phyloP scores from a whole-genome alignment of 106 monocot genomes.

The Iris macrosiphon region DNA sequence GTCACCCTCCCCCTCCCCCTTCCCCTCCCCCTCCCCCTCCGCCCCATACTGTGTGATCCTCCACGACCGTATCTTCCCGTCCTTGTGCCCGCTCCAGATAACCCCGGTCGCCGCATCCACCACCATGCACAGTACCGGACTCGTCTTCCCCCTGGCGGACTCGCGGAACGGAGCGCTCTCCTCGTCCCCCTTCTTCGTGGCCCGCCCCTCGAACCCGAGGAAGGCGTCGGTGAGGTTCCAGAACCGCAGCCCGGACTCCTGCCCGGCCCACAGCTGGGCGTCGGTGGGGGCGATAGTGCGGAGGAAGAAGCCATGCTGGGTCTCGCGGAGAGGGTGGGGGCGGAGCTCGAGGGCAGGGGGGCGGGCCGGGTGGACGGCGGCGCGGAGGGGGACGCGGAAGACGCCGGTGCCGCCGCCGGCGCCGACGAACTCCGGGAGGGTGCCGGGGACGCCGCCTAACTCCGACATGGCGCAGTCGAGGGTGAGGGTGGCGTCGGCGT shows the following conservation, averaged over 20 bases:
- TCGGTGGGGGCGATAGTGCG: conserved; percentile 27
- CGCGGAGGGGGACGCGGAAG: conserved; percentile 25
- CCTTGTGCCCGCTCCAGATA: conserved; percentile 51
- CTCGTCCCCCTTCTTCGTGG: conserved; percentile 38
- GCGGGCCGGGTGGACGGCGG: conserved; percentile 27
- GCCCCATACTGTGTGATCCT: conserved; percentile 4
- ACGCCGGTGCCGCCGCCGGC: conserved; percentile 28
- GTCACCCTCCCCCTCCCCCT: not conserved
- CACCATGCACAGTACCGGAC: conserved; percentile 36
- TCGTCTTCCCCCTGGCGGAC: conserved; percentile 8
- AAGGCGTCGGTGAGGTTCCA: conserved; percentile 27
- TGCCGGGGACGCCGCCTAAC: not conserved
- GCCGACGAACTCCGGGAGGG: conserved; percentile 33
- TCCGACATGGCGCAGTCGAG: not conserved
- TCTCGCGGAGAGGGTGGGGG: conserved; percentile 38
- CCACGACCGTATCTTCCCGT: conserved; percentile 46
- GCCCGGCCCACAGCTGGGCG: conserved; percentile 39
- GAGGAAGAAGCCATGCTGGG: conserved; percentile 31
- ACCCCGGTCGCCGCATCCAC: conserved; percentile 26
- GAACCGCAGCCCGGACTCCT: conserved; percentile 40
- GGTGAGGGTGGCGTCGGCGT: conserved; percentile 6
- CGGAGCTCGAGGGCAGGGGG: conserved; percentile 33
- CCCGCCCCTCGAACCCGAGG: not conserved
- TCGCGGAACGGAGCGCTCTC: conserved; percentile 49
- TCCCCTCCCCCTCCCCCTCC: not conserved